Conservation (phyloP, 75 land plant species). For the Pinus albicaulis region DNA sequence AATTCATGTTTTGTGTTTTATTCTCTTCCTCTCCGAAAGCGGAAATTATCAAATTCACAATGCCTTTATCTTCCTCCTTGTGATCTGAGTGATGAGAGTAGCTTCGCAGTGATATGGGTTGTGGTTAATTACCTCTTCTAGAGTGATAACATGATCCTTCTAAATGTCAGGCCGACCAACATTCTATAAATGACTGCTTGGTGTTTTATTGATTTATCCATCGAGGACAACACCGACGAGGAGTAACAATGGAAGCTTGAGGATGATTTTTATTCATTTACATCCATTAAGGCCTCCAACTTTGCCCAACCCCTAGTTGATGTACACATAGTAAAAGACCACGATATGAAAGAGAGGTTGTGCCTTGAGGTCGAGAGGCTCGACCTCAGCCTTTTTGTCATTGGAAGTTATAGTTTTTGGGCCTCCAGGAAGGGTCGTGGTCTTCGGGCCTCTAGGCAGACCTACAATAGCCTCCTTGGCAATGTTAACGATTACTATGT, state of each 20-base stretch:
- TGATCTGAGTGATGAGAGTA: too few relatives aligned
- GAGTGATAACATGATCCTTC: constrained; percentile 67
- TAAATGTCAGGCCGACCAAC: too few relatives aligned
- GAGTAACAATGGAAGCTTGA: constrained; percentile 59
- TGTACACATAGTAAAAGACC: constrained; percentile 90
- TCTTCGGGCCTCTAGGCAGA: constrained; percentile 83
- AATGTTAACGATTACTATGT: too few relatives aligned
- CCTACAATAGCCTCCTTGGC: too few relatives aligned
- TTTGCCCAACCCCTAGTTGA: constrained; percentile 72
- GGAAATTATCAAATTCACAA: too few relatives aligned
- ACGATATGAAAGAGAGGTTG: constrained; percentile 87
- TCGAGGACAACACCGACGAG: constrained; percentile 20
- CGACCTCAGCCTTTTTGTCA: constrained; percentile 61
- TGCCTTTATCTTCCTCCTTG: too few relatives aligned
- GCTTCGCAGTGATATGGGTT: too few relatives aligned
- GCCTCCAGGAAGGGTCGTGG: constrained; percentile 65
- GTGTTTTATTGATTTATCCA: constrained; percentile 43
- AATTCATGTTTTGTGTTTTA: too few relatives aligned
- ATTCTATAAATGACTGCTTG: too few relatives aligned
- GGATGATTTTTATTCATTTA: constrained; percentile 53
- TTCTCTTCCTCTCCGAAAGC: too few relatives aligned
- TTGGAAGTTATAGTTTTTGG: constrained; percentile 82
- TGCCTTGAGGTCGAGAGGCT: constrained; percentile 76
- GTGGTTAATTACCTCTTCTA: constrained; percentile 73
- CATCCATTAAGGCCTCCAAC: too few relatives aligned